phyloP scores from a whole-genome alignment of 768 basidiomycete genomes.

The Filobasidium wieringae region DNA sequence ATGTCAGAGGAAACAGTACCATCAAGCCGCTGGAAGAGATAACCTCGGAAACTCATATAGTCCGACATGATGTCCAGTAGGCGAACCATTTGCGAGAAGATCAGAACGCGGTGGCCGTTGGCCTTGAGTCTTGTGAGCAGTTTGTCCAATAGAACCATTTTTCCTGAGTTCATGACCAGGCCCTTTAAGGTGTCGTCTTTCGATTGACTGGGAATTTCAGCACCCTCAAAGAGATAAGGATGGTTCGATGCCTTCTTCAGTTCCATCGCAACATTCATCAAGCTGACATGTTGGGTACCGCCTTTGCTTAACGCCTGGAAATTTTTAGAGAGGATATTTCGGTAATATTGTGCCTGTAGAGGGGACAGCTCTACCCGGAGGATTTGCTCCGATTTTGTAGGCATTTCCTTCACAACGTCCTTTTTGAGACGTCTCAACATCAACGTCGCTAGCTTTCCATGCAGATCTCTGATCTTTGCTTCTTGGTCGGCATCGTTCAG shows the following conservation, averaged over 20 bases:
- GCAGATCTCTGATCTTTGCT: conserved; percentile 74
- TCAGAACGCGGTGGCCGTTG: conserved; percentile 91
- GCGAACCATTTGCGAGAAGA: conserved; percentile 97
- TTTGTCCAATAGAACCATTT: conserved; percentile 96
- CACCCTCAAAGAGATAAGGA: conserved; percentile 94
- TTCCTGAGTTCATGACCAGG: conserved; percentile 96
- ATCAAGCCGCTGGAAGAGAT: conserved; percentile 85
- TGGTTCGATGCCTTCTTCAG: conserved; percentile 96
- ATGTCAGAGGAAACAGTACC: conserved; percentile 80
- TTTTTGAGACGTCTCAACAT: conserved; percentile 92
- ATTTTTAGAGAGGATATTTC: conserved; percentile 59
- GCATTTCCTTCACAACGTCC: conserved; percentile 88
- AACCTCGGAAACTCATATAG: conserved; percentile 81
- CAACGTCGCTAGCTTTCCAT: conserved; percentile 77
- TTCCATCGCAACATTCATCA: conserved; percentile 98
- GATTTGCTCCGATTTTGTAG: conserved; percentile 96
- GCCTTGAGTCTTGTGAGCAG: conserved; percentile 75
- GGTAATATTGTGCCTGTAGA: conserved; percentile 95
- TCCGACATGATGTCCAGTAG: conserved; percentile 98
- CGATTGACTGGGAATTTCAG: conserved; percentile 52
- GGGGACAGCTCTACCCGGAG: conserved; percentile 93
- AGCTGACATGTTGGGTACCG: conserved; percentile 70
- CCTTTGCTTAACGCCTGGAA: conserved; percentile 80
- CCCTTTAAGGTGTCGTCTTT: conserved; percentile 80
- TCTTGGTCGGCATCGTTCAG: conserved; percentile 87